Evolutionary conservation across 2,329 filamentous ascomycete species (phyloP).

Genomic region (Cordyceps sp.): DNA sequence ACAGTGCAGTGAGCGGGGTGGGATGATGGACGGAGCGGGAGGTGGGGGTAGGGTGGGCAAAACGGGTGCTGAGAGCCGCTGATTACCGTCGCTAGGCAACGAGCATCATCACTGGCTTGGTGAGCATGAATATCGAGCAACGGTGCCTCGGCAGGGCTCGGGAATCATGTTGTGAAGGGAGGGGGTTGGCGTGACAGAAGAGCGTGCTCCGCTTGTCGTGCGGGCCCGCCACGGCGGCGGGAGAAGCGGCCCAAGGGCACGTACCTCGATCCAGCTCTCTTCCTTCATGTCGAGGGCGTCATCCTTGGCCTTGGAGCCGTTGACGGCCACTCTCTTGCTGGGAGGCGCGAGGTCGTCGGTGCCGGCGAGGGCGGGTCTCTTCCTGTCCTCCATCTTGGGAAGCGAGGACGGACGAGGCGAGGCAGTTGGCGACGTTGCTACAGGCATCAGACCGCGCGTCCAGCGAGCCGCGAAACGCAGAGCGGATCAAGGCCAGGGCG

Average conservation of each 20-base stretch:
- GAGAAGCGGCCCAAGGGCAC: constrained; percentile 25
- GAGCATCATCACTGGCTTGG: constrained; percentile 19
- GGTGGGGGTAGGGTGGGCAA: constrained; percentile 3
- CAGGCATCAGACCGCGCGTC: constrained; percentile 59
- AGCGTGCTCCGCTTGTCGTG: background rate
- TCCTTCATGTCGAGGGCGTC: constrained; percentile 39
- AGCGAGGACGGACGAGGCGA: constrained; percentile 62
- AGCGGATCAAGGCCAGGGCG: constrained; percentile 15
- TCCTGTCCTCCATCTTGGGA: constrained; percentile 98
- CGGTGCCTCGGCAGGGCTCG: constrained; percentile 10
- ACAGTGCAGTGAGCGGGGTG: constrained; percentile 1
- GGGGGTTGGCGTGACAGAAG: constrained; percentile 1
- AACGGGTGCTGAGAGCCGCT: constrained; percentile 10
- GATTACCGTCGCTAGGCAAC: constrained; percentile 13
- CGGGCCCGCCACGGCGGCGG: constrained; percentile 4
- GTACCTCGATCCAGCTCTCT: constrained; percentile 48
- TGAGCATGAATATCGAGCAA: constrained; percentile 18
- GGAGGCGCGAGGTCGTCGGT: constrained; percentile 75
- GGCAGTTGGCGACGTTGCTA: constrained; percentile 58
- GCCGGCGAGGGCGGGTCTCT: constrained; percentile 72
- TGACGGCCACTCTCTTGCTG: constrained; percentile 80
- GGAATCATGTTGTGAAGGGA: constrained; percentile 4
- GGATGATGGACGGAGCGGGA: constrained; percentile 3
- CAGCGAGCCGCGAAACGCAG: constrained; percentile 20
- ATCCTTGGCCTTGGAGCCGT: constrained; percentile 49